Conservation (phyloP, 768 basidiomycete species). For the Myochromella boudieri region DNA sequence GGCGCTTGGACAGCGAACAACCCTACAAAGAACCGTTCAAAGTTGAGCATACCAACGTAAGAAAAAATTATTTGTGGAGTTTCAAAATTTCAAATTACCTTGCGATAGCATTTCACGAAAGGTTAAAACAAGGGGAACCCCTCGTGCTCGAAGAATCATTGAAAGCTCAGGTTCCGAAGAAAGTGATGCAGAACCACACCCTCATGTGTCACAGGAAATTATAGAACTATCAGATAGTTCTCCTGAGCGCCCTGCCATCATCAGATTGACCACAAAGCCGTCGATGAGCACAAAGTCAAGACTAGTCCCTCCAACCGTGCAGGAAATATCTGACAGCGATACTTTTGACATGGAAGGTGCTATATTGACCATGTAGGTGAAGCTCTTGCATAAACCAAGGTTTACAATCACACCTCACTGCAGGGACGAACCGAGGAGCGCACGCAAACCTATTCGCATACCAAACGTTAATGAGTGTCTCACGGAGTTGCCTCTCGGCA, state of each 20-base stretch:
- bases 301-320: background rate
- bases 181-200: conserved; percentile 22
- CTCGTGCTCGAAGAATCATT: conserved; percentile 28
- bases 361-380: conserved; percentile 38
- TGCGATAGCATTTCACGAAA: no score
- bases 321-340: conserved; percentile 25
- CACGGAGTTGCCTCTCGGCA: conserved; percentile 4
- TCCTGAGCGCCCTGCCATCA: conserved; percentile 8
- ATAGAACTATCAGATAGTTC: conserved; percentile 31
- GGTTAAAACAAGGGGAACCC: no score
- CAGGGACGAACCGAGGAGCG: conserved; percentile 51
- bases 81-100: no score
- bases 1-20: conserved; percentile 10
- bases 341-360: conserved; percentile 30
- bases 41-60: background rate
- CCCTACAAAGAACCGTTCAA: background rate
- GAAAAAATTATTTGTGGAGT: background rate
- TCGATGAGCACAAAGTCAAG: conserved; percentile 3
- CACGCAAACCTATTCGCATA: conserved; percentile 43
- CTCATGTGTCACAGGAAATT: conserved; percentile 15
- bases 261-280: conserved; percentile 5
- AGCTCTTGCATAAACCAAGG: no score
- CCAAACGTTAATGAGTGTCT: conserved; percentile 10
- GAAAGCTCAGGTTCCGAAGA: conserved; percentile 34
- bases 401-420: background rate